Conservation (phyloP, 2,329 filamentous ascomycete genomes). For the Fusarium torulosum region DNA sequence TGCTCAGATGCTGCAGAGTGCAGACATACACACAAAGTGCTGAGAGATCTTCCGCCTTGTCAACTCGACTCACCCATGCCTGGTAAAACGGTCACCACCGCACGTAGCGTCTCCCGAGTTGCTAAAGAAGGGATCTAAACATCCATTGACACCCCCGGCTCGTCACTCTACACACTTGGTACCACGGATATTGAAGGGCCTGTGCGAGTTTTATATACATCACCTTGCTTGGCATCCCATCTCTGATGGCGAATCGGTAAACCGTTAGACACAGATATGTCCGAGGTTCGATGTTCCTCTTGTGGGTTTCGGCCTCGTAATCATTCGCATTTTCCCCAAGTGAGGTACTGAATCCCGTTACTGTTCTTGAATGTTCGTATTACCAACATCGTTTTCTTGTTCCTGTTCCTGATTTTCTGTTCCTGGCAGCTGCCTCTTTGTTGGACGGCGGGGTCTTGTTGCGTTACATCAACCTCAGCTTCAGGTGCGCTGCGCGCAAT, state of each 20-base stretch:
- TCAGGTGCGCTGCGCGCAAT: conserved; percentile 44
- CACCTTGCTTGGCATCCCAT: conserved; percentile 48
- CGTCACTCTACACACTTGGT: conserved; percentile 9
- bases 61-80: conserved; percentile 38
- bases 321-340: neutral
- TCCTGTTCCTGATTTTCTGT: conserved; percentile 19
- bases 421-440: conserved; percentile 20
- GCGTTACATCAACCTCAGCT: conserved; percentile 49
- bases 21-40: neutral
- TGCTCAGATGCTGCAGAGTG: neutral
- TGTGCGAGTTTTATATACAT: conserved; percentile 34
- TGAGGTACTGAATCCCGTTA: no score
- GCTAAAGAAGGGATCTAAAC: conserved; percentile 39
- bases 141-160: conserved; percentile 13
- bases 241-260: conserved; percentile 20
- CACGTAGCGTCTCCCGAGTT: conserved; percentile 39
- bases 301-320: conserved; percentile 4
- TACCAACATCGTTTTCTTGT: no score
- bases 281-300: neutral
- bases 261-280: conserved; percentile 14
- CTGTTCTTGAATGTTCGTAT: no score
- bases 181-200: conserved; percentile 34
- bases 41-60: conserved; percentile 14
- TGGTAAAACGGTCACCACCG: conserved; percentile 47
- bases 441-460: conserved; percentile 37